These are phyloP conservation scores for Thermochaetoides dissita DNA, from an alignment of 2,329 filamentous ascomycete species.

Conservation along the genomic window DNA sequence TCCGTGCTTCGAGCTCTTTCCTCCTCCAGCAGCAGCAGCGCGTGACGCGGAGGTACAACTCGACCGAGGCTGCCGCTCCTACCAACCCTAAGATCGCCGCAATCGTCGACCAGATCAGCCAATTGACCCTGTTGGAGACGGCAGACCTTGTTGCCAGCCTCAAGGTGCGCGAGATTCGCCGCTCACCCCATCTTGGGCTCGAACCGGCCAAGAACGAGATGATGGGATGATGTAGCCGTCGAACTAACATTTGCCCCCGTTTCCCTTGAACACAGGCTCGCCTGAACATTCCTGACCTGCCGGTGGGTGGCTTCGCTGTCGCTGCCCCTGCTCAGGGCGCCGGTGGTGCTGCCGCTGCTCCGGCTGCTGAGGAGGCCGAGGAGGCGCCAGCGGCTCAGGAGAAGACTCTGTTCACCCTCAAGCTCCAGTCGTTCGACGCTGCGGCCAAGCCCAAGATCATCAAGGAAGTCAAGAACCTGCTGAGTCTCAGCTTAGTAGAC, in stretches of 20 bases:
- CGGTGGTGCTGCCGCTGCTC: slow-evolving; percentile 42
- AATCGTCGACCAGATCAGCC: slow-evolving; percentile 97
- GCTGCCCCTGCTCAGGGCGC: slow-evolving; percentile 37
- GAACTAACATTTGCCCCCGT: slow-evolving; percentile 1
- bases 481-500: slow-evolving; percentile 91
- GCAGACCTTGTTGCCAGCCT: slow-evolving; percentile 87
- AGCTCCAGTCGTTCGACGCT: slow-evolving; percentile 81
- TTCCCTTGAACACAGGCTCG: slow-evolving; percentile 45
- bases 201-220: no score
- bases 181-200: no score
- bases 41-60: slow-evolving; percentile 68
- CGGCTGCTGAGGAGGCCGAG: slow-evolving; percentile 80
- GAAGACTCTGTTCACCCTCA: slow-evolving; percentile 93
- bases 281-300: slow-evolving; percentile 96
- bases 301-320: slow-evolving; percentile 70
- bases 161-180: slow-evolving; percentile 50
- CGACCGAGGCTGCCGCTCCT: slow-evolving; percentile 54
- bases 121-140: slow-evolving; percentile 94
- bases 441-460: slow-evolving; percentile 94
- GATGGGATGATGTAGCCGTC: no score
- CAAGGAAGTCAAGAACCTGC: slow-evolving; percentile 96
- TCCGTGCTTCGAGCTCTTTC: slow-evolving; percentile 28
- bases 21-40: slow-evolving; percentile 31
- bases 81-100: slow-evolving; percentile 79
- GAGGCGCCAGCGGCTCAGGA: slow-evolving; percentile 81